phyloP scores from a whole-genome alignment of 2,329 filamentous ascomycete species.

The Apiospora kogelbergensis region DNA sequence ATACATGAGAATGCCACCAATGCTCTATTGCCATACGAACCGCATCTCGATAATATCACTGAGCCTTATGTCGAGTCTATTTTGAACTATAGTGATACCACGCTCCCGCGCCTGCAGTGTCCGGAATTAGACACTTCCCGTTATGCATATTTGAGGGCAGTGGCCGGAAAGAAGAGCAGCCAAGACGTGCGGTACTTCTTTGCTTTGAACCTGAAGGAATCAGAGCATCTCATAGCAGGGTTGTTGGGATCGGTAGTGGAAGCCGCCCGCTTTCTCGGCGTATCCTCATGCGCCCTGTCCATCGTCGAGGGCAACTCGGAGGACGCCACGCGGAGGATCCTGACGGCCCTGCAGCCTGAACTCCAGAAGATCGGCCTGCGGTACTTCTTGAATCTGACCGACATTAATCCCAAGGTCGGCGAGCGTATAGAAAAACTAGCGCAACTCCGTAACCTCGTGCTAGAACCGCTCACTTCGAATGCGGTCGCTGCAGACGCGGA shows the following conservation, averaged over 20 bases:
- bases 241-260: constrained; percentile 53
- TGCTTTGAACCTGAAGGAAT: constrained; percentile 51
- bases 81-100: constrained; percentile 24
- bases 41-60: not conserved
- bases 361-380: constrained; percentile 37
- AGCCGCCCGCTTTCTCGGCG: constrained; percentile 48
- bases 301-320: constrained; percentile 56
- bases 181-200: constrained; percentile 44
- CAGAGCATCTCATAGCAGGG: constrained; percentile 44
- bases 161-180: not conserved
- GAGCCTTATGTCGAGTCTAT: constrained; percentile 29
- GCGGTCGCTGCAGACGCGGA: constrained; percentile 22
- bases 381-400: constrained; percentile 44
- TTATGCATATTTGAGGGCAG: constrained; percentile 23
- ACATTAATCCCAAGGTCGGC: constrained; percentile 41
- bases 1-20: not conserved
- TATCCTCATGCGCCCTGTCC: constrained; percentile 50
- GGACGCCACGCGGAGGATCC: constrained; percentile 53
- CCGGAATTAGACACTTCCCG: constrained; percentile 20
- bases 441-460: constrained; percentile 51
- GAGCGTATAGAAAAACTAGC: constrained; percentile 49
- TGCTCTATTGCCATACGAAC: not conserved
- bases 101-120: constrained; percentile 28
- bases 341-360: constrained; percentile 39
- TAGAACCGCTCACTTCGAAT: constrained; percentile 41